Base-by-base conservation (phyloP, 148 eudicot species). In the Nyssa sinensis region DNA sequence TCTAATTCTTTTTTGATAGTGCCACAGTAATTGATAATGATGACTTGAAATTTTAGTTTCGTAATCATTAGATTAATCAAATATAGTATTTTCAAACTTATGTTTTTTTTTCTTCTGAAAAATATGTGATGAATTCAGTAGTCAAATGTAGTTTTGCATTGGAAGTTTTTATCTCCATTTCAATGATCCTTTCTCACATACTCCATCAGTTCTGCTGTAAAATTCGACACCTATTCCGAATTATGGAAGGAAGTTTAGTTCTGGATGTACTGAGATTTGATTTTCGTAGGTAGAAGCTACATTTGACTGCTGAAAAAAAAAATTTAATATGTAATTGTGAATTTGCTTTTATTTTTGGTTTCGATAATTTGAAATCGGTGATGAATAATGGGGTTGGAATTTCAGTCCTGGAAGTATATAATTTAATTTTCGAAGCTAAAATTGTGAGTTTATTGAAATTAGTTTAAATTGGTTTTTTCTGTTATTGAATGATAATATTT, bases 351-450 rank as follows among this genome's bases (percentile, higher is more conserved):
- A 28, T n/a, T 44, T 44, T 19, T 47, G 11, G 1, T 68, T n/a
- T n/a, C n/a, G n/a, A 12, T 62, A 44, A 44, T 11, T 44, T 44
- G 51, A 19, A 44, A 44, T 11, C 41, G 51, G 17, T 44, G 51
- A 44, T 44, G 17, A 12, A 44, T 44, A 3, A 44, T 44, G 51
- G 51, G n/a, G 12, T 44, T 44, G 51, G 6, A 19, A 44, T 44
- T 44, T 44, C 16, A 44, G n/a, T 44, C 16, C 51, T 44, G 16
- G 17, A 44, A 44, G 51, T 44, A 44, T 19, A 12, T 13, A 44
- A 44, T 44, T 44, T 44, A 44, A 14, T 44, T 14, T 58, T 28
- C 30, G n/a, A 44, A 76, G 80, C 80, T 55, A 19, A 55, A 55
- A 21, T 55, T 3, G 0, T 7, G 59, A 55, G 21, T 55, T 17